Evolutionary conservation across 805 yeast genomes (phyloP), one percentile per base, ranked within the genome.

Genomic region (Wickerhamomyces hampshirensis): DNA sequence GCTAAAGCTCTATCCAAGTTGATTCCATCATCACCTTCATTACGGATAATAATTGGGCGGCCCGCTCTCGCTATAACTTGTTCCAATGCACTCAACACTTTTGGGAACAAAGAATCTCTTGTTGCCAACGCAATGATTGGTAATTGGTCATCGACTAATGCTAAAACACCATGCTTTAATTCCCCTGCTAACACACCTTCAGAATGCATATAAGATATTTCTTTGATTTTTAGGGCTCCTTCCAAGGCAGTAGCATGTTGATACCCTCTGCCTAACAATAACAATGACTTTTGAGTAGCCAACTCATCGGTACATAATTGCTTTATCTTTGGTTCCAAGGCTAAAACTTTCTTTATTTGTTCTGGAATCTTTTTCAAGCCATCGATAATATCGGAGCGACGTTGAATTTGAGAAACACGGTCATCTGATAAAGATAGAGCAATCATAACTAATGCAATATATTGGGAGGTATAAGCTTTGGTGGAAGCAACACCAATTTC

Each of bases 141-240:
- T 58, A 93, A 70, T 44, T 82, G 72, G 51, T 84, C 95, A 65
- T 93, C 99, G 42, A 93, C 97, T 42, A 93, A 73, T 6, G 99
- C 99, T 55, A 93, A 75, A 23, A 87, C 96, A 66, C 99, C 99
- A 60, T 93, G 99, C 65, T 93, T 93, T 66, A 93, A 78, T 67
- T 93, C 99, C 62, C 98, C 99, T 16, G 99, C 98, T 48, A 93
- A 78, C 36, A 93, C 96, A 70, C 98, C 99, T 69, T 93, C 99
- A 15, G 97, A 87, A 63, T 93, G 99, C 87, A 93, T 93, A 63
- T 93, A 93, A 3, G 98, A 91, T 45, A 93, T 93, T 65, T 93
- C 99, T 68, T 93, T 93, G 60, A 93, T 91, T 69, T 93, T 93
- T 56, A 93, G 76, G 10, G 99, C 98, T 59, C 98, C 98, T 68